Evolutionary conservation across 2,329 filamentous ascomycete species (phyloP), one percentile per base, ranked within the genome.

Genomic region (Graphiopsis chlorocephala): DNA sequence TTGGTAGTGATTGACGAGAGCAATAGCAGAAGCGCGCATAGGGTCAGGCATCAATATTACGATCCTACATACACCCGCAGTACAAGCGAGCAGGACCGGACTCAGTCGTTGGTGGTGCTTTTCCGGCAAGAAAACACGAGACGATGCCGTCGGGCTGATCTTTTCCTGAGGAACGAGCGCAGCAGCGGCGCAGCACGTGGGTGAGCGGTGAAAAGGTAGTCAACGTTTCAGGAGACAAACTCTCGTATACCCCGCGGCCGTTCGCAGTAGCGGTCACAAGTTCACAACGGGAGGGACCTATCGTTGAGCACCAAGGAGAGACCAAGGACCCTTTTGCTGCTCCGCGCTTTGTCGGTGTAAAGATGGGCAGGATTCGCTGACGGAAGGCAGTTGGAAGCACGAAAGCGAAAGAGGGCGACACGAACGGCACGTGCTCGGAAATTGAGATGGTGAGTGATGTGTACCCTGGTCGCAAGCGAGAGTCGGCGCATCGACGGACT

Each of bases 201-300:
- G 55, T 14, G 56, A 29, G 56, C 56, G 35, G 56, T 59, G 38
- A 59, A 45, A 20, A n/a, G 52, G 28, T 17, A 15, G 33, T 59
- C 23, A 56, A 17, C 38, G 38, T 42, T 42, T 23, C 56, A 59
- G 56, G 56, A 47, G 56, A 58, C 55, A 59, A 59, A 59, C 23
- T 47, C 56, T 59, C 38, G 26, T 59, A 38, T 47, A 61, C 58
- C 58, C 58, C 58, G 47, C 58, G 58, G 45, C 29, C 45, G 56
- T 59, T 59, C 38, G 45, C 25, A 61, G 45, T 52, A 50, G 45
- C 58, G 29, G 42, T 25, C 58, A 29, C 29, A 56, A 56, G 29
- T 26, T n/a, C 58, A 14, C 29, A 56, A 56, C 31, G 47, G 47
- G n/a, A 17, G 38, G 20, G 15, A 59, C 56, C 56, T 52, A 52